Evolutionary conservation across 306 rosid genomes (phyloP).

Genomic region (Vachellia pachyceras): DNA sequence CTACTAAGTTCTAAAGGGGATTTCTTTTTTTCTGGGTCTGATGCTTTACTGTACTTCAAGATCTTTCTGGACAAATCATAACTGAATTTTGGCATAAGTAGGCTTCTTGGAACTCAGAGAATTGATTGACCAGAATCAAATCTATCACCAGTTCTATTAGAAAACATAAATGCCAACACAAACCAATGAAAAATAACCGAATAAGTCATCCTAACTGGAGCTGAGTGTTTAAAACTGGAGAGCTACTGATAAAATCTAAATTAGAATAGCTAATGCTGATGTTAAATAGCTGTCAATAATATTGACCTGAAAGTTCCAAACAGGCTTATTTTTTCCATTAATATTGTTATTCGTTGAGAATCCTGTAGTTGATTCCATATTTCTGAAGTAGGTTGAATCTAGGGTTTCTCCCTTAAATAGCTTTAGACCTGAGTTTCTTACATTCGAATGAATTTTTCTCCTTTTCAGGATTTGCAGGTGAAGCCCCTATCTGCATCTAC

Average conservation of each 20-base stretch:
- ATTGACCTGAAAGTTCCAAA: neutral
- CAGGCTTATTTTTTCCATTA: slow-evolving; percentile 2
- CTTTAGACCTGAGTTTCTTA: slow-evolving; percentile 24
- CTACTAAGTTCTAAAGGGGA: neutral
- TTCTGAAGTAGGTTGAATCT: neutral
- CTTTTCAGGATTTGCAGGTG: slow-evolving; percentile 74
- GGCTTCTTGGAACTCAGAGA: slow-evolving; percentile 18
- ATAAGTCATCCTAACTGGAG: slow-evolving; percentile 8
- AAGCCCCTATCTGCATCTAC: slow-evolving; percentile 52
- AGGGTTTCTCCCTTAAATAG: slow-evolving; percentile 5
- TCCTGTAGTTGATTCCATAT: neutral
- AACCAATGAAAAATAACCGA: slow-evolving; percentile 1
- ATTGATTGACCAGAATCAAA: neutral
- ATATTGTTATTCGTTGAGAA: neutral
- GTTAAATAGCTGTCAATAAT: slow-evolving; percentile 9
- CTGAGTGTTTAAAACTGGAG: slow-evolving; percentile 3
- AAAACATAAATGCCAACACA: neutral
- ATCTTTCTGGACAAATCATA: slow-evolving; percentile 4
- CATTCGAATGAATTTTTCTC: slow-evolving; percentile 34
- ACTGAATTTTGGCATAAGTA: slow-evolving; percentile 11
- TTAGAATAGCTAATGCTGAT: neutral
- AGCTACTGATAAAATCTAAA: slow-evolving; percentile 23
- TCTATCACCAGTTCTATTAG: neutral
- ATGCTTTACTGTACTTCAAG: neutral
- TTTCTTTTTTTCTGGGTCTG: neutral